phyloP scores from a whole-genome alignment of 257 asterid genomes.

The Coffea eugenioides region DNA sequence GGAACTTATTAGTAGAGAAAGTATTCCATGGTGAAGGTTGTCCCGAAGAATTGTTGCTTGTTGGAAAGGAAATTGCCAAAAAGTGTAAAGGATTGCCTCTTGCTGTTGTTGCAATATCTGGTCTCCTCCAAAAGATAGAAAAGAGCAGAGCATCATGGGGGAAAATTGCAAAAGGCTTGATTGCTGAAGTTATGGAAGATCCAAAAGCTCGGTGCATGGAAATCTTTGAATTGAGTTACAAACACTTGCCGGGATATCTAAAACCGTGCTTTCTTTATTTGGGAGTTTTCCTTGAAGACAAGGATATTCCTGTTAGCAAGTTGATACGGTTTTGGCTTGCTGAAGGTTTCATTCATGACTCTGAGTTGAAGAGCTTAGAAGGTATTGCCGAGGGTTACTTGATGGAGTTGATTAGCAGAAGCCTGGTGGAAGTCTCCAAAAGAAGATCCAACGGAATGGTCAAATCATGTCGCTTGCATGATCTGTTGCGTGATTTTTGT shows the following conservation, averaged over 20 bases:
- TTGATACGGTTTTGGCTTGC: neutral
- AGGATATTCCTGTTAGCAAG: neutral
- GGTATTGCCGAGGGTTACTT: neutral
- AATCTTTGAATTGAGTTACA: conserved; percentile 11
- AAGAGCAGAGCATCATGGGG: conserved; percentile 3
- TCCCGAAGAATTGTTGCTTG: neutral
- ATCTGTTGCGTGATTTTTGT: conserved; percentile 5
- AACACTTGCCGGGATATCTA: neutral
- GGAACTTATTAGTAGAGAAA: conserved; percentile 5
- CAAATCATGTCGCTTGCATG: conserved; percentile 11
- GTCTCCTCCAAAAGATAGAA: neutral
- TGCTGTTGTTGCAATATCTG: conserved; percentile 11
- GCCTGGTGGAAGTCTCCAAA: conserved; percentile 1
- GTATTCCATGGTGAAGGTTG: neutral
- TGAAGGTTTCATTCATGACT: neutral
- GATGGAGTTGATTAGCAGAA: neutral
- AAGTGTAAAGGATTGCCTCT: conserved; percentile 13
- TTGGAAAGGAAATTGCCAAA: conserved; percentile 9
- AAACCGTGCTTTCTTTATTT: conserved; percentile 7
- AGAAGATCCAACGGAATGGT: conserved; percentile 7
- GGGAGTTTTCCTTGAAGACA: conserved; percentile 1
- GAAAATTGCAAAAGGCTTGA: neutral
- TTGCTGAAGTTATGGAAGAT: neutral
- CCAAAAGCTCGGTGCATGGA: neutral
- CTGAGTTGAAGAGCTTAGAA: neutral